Percentiles rank a stretch among this genome's conserved stretches.
Conservation (phyloP, 257 asterid species). For the Solanum ossicruentum region DNA sequence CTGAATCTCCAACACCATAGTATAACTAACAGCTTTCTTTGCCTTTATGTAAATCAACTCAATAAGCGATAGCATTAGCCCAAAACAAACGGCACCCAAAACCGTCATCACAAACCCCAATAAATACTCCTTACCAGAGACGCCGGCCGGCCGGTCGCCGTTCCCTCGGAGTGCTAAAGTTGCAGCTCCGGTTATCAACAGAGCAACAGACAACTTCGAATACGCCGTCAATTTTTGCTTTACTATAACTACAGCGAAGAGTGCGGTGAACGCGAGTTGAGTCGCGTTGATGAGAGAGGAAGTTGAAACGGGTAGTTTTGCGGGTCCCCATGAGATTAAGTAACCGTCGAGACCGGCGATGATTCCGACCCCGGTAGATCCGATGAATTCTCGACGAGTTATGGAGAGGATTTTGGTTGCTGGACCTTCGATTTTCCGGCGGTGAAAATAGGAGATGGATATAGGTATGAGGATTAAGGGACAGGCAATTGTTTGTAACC, state of each 20-base stretch:
- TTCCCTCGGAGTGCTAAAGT: background rate
- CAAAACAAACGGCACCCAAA: slow-evolving; percentile 10
- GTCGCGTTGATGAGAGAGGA: background rate
- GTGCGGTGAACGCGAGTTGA: slow-evolving; percentile 3
- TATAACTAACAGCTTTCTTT: slow-evolving; percentile 7
- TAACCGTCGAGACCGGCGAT: background rate
- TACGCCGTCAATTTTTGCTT: slow-evolving; percentile 1
- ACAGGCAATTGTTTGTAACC: slow-evolving; percentile 15
- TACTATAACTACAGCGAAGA: background rate
- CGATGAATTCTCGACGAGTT: background rate
- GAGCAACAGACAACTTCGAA: background rate
- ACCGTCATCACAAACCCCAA: slow-evolving; percentile 17
- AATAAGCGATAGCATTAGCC: slow-evolving; percentile 9
- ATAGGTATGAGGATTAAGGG: slow-evolving; percentile 13
- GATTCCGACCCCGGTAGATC: background rate
- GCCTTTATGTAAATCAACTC: slow-evolving; percentile 10
- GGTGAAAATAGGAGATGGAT: slow-evolving; percentile 3
- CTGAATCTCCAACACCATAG: slow-evolving; percentile 14
- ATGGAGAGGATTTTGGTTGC: background rate
- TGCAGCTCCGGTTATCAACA: background rate
- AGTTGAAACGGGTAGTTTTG: slow-evolving; percentile 4
- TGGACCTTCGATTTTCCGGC: slow-evolving; percentile 5
- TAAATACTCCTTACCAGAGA: background rate
- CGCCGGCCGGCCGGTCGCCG: background rate
- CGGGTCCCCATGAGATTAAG: background rate